phyloP scores from a whole-genome alignment of 2,329 filamentous ascomycete genomes.

The Microsporum audouinii region DNA sequence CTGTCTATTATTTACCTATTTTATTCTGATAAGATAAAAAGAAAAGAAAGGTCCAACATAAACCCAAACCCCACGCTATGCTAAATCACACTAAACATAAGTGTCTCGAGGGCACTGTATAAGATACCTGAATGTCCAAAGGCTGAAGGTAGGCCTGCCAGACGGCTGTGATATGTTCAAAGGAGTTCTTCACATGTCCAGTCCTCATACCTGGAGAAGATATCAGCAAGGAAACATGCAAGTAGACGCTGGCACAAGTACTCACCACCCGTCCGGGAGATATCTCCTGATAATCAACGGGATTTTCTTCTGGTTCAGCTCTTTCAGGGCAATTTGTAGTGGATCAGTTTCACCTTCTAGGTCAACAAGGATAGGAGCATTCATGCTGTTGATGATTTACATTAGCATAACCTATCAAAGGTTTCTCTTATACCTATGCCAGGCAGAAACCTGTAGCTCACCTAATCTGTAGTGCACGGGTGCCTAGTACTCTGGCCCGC shows the following conservation, averaged over 20 bases:
- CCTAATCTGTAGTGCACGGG: constrained; percentile 91
- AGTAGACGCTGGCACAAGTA: background rate
- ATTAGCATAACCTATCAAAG: background rate
- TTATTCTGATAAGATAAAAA: background rate
- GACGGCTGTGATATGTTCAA: constrained; percentile 21
- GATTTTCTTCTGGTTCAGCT: constrained; percentile 97
- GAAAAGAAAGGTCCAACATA: background rate
- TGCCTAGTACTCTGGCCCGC: constrained; percentile 82
- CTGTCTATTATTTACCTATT: background rate
- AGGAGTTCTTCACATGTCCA: constrained; percentile 97
- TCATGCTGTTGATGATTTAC: constrained; percentile 56
- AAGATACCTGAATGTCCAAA: background rate
- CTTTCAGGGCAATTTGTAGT: constrained; percentile 93
- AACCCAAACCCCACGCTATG: constrained; percentile 14
- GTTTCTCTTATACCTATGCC: background rate
- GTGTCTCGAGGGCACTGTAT: background rate
- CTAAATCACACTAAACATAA: background rate
- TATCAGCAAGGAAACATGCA: background rate
- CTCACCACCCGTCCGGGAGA: constrained; percentile 90
- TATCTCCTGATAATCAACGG: constrained; percentile 90
- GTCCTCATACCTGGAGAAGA: constrained; percentile 69
- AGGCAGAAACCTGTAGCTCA: constrained; percentile 33
- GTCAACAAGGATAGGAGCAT: constrained; percentile 91
- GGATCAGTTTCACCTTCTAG: constrained; percentile 96
- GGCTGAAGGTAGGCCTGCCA: background rate